Base-by-base conservation (phyloP, 768 basidiomycete genomes). In the Auriculariales sp. region DNA sequence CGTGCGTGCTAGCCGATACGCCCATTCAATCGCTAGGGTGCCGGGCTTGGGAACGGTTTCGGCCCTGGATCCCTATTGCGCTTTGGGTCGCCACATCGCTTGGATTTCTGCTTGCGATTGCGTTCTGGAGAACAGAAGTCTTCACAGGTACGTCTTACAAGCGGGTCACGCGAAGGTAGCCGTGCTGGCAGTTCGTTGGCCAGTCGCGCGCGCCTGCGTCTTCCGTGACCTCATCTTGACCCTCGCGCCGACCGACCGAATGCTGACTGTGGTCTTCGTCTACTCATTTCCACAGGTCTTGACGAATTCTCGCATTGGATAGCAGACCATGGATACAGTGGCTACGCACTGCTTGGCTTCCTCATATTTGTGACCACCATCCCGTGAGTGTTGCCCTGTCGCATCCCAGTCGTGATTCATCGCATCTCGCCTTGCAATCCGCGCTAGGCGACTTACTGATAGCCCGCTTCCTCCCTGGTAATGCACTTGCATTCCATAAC, bases 291-390 rank as follows among this genome's bases (percentile, higher is more conserved):
- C 22, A n/a, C 59, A 92, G 91, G 73, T 51, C 80, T 95, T 31
- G 92, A 95, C 65, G 67, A 79, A 32, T 71, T 94, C 30, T 81
- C 91, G 27, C 73, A 74, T 53, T 85, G 83, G 77, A 70, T 94
- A 46, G 79, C 78, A 58, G 72, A 70, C 29, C 80, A 88, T 61
- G 74, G 76, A 52, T 71, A 75, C 52, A 74, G 77, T 61, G 92
- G 92, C 45, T 79, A 87, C 61, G 73, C 77, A 50, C 75, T 84
- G 54, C 78, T 95, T 47, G 91, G 87, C 62, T 70, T 59, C 57
- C 76, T 90, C 60, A 90, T 91, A 53, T 87, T 90, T 63, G 61
- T 90, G 52, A 91, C 87, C 46, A 90, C 87, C 1, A 28, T 81
- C 90, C 64, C 87, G 88, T 90, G 66, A 68, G 87, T 66, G n/a